Percentiles rank a stretch among this genome's conserved stretches.
These are phyloP conservation scores for Pelagomonas calceolata DNA, from an alignment of 108 stramenopile species.

Conservation along the genomic window DNA sequence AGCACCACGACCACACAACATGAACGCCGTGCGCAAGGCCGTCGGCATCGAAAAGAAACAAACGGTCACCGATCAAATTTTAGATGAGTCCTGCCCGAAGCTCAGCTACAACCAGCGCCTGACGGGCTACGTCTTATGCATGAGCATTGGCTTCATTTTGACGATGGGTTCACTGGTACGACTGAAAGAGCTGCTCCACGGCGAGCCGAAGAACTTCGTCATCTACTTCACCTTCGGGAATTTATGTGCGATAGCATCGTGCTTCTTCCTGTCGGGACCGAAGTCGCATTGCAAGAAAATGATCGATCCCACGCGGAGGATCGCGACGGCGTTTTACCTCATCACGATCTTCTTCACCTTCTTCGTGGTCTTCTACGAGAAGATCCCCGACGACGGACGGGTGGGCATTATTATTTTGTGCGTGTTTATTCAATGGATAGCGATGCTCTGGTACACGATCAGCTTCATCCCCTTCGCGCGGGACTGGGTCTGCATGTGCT, in stretches of 20 bases:
- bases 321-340: slow-evolving; percentile 7
- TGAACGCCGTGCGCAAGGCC: background rate
- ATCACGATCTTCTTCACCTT: slow-evolving; percentile 2
- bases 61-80: background rate
- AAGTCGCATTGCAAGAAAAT: slow-evolving; percentile 8
- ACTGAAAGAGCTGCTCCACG: slow-evolving; percentile 1
- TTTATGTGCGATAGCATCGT: background rate
- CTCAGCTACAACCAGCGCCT: slow-evolving; percentile 11
- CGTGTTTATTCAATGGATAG: slow-evolving; percentile 10
- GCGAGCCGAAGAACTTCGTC: slow-evolving; percentile 13
- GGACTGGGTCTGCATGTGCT: background rate
- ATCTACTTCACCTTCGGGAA: slow-evolving; percentile 13
- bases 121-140: slow-evolving; percentile 1
- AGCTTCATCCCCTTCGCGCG: slow-evolving; percentile 14
- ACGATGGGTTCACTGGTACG: slow-evolving; percentile 4
- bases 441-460: slow-evolving; percentile 17
- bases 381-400: slow-evolving; percentile 6
- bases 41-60: background rate
- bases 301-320: slow-evolving; percentile 1
- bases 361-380: slow-evolving; percentile 7
- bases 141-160: slow-evolving; percentile 1
- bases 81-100: slow-evolving; percentile 5
- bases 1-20: too few species aligned
- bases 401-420: slow-evolving; percentile 2
- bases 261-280: slow-evolving; percentile 11